Percentiles rank a stretch among this genome's conserved stretches.
Conservation (phyloP, 148 eudicot genomes). For the Rhododendron griersonianum region DNA sequence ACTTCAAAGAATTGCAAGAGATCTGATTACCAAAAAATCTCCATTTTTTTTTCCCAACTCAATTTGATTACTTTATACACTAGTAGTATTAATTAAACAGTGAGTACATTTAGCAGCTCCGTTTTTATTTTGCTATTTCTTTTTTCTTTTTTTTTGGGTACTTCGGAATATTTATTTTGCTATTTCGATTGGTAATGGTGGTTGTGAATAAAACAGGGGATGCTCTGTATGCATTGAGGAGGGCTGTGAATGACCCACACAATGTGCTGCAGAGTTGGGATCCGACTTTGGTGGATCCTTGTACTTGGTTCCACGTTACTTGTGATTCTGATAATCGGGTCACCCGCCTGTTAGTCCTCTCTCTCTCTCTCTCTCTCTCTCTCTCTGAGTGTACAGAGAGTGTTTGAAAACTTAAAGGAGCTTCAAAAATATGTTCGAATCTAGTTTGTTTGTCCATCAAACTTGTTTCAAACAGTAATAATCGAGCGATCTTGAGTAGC, state of each 20-base stretch:
- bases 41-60: neutral
- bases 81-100: neutral
- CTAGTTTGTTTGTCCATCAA: too few relatives aligned
- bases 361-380: neutral
- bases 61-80: neutral
- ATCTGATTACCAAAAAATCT: too few relatives aligned
- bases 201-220: slow-evolving; percentile 38
- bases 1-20: neutral
- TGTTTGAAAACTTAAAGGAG: too few relatives aligned
- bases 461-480: too few relatives aligned
- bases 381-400: too few relatives aligned
- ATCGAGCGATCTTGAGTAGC: too few relatives aligned
- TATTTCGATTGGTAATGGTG: neutral
- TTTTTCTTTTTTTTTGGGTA: neutral
- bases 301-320: slow-evolving; percentile 93
- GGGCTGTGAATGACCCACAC: slow-evolving; percentile 48
- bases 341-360: slow-evolving; percentile 59
- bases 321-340: slow-evolving; percentile 62
- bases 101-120: neutral
- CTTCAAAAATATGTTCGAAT: too few relatives aligned
- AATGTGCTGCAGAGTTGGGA: slow-evolving; percentile 84
- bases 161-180: too few relatives aligned
- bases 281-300: slow-evolving; percentile 89
- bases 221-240: slow-evolving; percentile 69
- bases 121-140: too few relatives aligned